Conservation (phyloP, 768 basidiomycete genomes). For the Lentinula sp. region DNA sequence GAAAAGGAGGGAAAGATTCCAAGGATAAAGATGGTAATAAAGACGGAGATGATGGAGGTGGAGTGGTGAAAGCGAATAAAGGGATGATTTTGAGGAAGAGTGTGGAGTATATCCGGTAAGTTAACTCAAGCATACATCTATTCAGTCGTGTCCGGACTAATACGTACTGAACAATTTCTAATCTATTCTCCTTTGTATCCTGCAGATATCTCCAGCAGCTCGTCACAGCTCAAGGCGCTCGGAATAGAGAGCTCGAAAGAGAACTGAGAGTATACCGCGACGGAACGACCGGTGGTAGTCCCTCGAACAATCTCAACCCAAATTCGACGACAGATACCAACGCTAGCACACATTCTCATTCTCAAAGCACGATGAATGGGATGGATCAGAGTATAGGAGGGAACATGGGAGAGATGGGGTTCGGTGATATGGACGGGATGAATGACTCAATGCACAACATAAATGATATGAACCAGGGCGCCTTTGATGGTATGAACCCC, state of each 20-base stretch:
- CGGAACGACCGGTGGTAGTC: neutral
- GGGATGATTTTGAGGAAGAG: conserved; percentile 89
- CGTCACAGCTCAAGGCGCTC: conserved; percentile 69
- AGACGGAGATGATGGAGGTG: conserved; percentile 15
- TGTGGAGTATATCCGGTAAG: conserved; percentile 59
- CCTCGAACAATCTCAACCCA: no score
- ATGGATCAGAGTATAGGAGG: neutral
- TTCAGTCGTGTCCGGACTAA: no score
- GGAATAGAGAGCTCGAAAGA: conserved; percentile 75
- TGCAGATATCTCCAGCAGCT: conserved; percentile 78
- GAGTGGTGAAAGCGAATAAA: conserved; percentile 84
- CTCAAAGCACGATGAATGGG: neutral
- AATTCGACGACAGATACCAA: neutral
- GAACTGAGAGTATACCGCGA: conserved; percentile 47
- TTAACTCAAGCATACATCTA: neutral
- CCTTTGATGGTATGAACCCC: no score
- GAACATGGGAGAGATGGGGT: neutral
- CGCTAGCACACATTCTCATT: neutral
- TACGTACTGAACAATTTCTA: no score
- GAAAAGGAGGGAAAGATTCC: conserved; percentile 6
- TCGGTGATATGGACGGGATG: no score
- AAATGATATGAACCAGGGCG: no score
- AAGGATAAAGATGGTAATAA: conserved; percentile 12
- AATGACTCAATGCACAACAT: no score
- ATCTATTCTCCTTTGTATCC: neutral